Evolutionary conservation across 2,329 filamentous ascomycete genomes (phyloP).

Genomic region (Simplicillium sp.): DNA sequence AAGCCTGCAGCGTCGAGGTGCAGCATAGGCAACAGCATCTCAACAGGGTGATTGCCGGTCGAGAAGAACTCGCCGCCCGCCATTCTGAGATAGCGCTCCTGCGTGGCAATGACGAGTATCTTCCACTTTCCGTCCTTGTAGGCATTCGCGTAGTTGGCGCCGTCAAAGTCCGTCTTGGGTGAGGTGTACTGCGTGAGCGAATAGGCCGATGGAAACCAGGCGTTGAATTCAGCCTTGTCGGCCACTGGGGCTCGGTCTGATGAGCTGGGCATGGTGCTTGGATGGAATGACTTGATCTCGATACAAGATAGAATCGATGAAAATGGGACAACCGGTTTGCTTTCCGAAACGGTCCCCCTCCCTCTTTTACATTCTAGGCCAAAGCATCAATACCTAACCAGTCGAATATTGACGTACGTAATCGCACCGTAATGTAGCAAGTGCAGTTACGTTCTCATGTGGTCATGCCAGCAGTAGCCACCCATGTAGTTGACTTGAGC

Average conservation of each 20-base stretch:
- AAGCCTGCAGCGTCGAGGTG: constrained; percentile 12
- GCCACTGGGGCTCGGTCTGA: constrained; percentile 9
- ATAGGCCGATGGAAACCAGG: constrained; percentile 11
- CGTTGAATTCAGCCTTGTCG: constrained; percentile 13
- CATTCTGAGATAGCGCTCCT: constrained; percentile 13
- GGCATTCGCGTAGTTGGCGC: constrained; percentile 9
- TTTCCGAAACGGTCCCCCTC: too few relatives aligned
- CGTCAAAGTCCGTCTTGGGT: constrained; percentile 11
- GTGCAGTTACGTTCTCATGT: too few relatives aligned
- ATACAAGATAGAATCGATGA: too few relatives aligned
- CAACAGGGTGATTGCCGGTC: constrained; percentile 12
- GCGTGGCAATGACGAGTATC: constrained; percentile 10
- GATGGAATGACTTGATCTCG: too few relatives aligned
- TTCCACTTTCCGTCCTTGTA: constrained; percentile 11
- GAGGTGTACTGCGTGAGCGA: constrained; percentile 11
- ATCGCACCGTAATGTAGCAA: too few relatives aligned
- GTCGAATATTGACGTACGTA: too few relatives aligned
- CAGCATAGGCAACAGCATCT: constrained; percentile 11
- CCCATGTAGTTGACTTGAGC: too few relatives aligned
- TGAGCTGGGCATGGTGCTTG: too few relatives aligned
- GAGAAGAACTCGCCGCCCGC: constrained; percentile 12
- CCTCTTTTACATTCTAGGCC: too few relatives aligned
- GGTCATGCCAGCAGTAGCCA: too few relatives aligned
- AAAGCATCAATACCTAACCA: too few relatives aligned
- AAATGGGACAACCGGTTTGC: too few relatives aligned